Evolutionary conservation across 768 basidiomycete genomes (phyloP).

Genomic region (Ramaria sp.): DNA sequence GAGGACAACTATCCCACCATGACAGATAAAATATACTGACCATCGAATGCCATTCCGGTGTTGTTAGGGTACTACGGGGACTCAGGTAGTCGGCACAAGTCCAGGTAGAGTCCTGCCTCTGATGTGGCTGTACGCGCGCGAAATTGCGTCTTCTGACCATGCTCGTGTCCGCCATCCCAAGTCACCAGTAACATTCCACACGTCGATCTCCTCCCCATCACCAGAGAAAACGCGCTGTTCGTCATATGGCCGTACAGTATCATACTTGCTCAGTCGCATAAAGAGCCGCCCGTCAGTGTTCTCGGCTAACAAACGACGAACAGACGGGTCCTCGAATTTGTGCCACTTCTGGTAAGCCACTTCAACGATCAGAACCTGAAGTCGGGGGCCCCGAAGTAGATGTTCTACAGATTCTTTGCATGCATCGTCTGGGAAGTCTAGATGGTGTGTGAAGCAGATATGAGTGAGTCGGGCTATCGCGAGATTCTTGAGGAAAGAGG

Average conservation of each 20-base stretch:
- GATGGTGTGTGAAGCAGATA: constrained; percentile 9
- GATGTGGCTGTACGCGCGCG: neutral
- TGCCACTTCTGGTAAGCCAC: constrained; percentile 3
- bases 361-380: constrained; percentile 5
- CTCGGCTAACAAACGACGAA: neutral
- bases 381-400: neutral
- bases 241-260: constrained; percentile 3
- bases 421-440: neutral
- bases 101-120: neutral
- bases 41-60: too few relatives aligned
- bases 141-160: neutral
- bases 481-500: neutral
- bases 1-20: too few relatives aligned
- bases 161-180: neutral
- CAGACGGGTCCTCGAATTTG: neutral
- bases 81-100: neutral
- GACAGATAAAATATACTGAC: too few relatives aligned
- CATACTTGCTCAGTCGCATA: constrained; percentile 3
- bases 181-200: neutral
- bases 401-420: neutral
- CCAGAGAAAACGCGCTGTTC: neutral
- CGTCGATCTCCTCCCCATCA: neutral
- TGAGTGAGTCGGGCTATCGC: constrained; percentile 1
- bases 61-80: too few relatives aligned
- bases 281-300: neutral